Base-by-base conservation (phyloP, 352 stramenopile species). In the Thalassiosira tumida region DNA sequence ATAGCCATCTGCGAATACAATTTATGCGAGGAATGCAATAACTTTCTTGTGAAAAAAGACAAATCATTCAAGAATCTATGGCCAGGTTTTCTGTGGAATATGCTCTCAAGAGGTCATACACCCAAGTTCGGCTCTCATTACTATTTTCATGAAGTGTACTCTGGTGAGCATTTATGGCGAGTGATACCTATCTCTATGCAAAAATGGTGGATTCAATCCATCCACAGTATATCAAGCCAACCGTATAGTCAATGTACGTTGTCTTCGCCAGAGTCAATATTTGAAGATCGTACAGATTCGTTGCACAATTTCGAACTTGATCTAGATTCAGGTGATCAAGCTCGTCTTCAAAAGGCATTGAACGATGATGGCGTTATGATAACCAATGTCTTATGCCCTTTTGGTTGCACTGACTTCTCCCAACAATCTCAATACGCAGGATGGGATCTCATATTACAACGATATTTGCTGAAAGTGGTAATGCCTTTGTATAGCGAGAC, bases 361-460 rank as follows among this genome's bases (percentile, higher is more conserved):
- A 77, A 87, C 17, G 31, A 87, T 73, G 59, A 86, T 37, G 33
- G 17, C 2, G 26, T 78, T 31, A 65, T 86, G 38, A n/a, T 65
- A 21, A 29, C 29, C 13, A 79, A 80, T 64, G 50, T 87, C 6
- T n/a, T 87, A 29, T 80, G 80, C 64, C 80, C 80, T 29, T 87
- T 77, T 24, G 64, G 64, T 38, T 87, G 64, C 43, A 47, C 65
- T 24, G 64, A 77, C 1, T 65, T 38, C 54, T 79, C 1, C 43
- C 51, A 40, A n/a, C 21, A 75, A 33, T 37, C 75, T 31, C 2
- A 64, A 31, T 64, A 64, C 13, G 24, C n/a, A 33, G n/a, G 7
- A 33, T 76, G 7, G 59, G 50, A 72, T 65, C 37, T 75, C n/a
- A 75, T 84, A 31, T 31, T 84, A 40, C 77, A 84, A 41, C 31